phyloP scores from a whole-genome alignment of 495 filamentous ascomycete genomes.

The Neurospora tetraspora region DNA sequence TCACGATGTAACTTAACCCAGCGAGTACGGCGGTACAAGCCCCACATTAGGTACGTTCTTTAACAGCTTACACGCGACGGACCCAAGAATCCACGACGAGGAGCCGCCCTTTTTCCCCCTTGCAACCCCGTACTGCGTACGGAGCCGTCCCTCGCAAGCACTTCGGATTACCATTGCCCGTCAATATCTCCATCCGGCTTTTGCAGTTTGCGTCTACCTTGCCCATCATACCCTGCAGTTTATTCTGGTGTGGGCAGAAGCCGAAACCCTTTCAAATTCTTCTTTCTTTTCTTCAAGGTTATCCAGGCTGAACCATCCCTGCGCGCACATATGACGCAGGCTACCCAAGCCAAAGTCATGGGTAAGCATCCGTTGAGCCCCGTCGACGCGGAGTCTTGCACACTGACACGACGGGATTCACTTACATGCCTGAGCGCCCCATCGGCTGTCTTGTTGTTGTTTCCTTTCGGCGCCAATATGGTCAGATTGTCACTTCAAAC shows the following conservation, averaged over 20 bases:
- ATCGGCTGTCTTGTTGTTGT: slow-evolving; percentile 6
- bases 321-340: slow-evolving; percentile 26
- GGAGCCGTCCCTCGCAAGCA: background rate
- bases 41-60: background rate
- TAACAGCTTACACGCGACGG: background rate
- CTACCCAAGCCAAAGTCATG: slow-evolving; percentile 21
- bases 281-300: slow-evolving; percentile 8
- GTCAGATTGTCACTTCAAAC: slow-evolving; percentile 15
- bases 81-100: background rate
- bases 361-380: slow-evolving; percentile 14
- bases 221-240: slow-evolving; percentile 1
- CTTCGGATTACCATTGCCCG: background rate
- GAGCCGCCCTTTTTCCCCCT: slow-evolving; percentile 4
- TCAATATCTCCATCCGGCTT: background rate
- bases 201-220: slow-evolving; percentile 2
- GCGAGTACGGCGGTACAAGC: background rate
- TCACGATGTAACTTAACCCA: background rate
- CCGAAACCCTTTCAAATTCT: slow-evolving; percentile 23
- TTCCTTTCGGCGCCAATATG: slow-evolving; percentile 16
- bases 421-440: slow-evolving; percentile 18
- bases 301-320: slow-evolving; percentile 25
- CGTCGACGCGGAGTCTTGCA: slow-evolving; percentile 22
- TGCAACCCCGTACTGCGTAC: slow-evolving; percentile 8
- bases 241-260: slow-evolving; percentile 6
- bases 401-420: slow-evolving; percentile 9